Conservation (phyloP, 495 filamentous ascomycete genomes). For the Hyaloscypha variabilis region DNA sequence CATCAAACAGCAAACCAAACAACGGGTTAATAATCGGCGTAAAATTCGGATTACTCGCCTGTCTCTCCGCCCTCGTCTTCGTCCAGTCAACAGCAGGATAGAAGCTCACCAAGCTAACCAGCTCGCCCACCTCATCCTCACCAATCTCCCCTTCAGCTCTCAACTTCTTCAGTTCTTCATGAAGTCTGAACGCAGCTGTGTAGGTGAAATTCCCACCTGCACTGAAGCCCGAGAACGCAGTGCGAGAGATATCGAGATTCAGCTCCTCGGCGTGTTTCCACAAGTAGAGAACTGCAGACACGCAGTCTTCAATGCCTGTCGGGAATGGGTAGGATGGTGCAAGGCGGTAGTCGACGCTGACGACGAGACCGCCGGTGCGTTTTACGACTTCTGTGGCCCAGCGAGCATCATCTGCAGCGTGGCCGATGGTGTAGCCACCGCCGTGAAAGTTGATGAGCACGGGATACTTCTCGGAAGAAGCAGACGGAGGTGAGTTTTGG, state of each 20-base stretch:
- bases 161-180: conserved; percentile 33
- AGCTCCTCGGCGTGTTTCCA: conserved; percentile 55
- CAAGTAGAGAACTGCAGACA: conserved; percentile 65
- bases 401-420: conserved; percentile 66
- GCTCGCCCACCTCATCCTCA: conserved; percentile 28
- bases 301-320: conserved; percentile 51
- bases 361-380: conserved; percentile 45
- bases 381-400: conserved; percentile 71
- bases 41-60: conserved; percentile 54
- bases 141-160: conserved; percentile 1
- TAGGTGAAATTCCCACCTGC: conserved; percentile 82
- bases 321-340: conserved; percentile 51
- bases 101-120: conserved; percentile 62
- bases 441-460: conserved; percentile 75
- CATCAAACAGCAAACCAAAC: conserved; percentile 71
- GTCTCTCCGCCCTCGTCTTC: conserved; percentile 67
- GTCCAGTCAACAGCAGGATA: conserved; percentile 86
- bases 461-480: conserved; percentile 35
- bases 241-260: conserved; percentile 54
- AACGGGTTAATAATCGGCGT: conserved; percentile 38
- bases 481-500: background rate
- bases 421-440: conserved; percentile 74
- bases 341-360: conserved; percentile 49
- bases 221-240: conserved; percentile 82
- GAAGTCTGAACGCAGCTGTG: conserved; percentile 70